phyloP scores from a whole-genome alignment of 2,329 filamentous ascomycete genomes.

The Tolypocladium paradoxum region DNA sequence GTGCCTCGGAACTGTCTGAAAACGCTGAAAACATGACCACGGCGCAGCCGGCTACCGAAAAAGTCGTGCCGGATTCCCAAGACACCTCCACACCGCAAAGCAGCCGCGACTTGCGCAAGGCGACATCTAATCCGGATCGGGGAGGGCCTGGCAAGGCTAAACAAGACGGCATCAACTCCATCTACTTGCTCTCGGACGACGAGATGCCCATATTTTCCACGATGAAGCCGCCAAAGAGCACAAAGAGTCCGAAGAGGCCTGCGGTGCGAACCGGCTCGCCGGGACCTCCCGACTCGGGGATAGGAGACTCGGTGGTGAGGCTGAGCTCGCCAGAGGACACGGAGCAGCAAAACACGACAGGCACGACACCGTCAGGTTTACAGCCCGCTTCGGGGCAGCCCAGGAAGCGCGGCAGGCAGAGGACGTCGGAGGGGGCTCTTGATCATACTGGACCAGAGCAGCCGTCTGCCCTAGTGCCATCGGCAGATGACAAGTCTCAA shows the following conservation, averaged over 20 bases:
- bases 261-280: background rate
- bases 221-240: background rate
- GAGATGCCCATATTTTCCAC: slow-evolving; percentile 19
- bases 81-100: slow-evolving; percentile 10
- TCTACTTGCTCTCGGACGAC: slow-evolving; percentile 23
- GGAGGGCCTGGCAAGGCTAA: background rate
- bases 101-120: background rate
- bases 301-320: background rate
- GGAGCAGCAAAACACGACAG: background rate
- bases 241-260: background rate
- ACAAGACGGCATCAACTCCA: slow-evolving; percentile 2
- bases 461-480: background rate
- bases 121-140: background rate
- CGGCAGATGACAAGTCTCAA: slow-evolving; percentile 1
- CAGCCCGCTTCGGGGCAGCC: background rate
- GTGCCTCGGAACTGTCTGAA: slow-evolving; percentile 2
- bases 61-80: slow-evolving; percentile 18
- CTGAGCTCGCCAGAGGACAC: background rate
- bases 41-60: background rate
- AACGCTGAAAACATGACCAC: slow-evolving; percentile 1
- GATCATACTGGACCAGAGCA: background rate
- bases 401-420: background rate
- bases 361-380: background rate
- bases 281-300: background rate
- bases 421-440: background rate